A percentile compares a stretch with the other conserved stretches of the same genome.
Evolutionary conservation across 2,329 filamentous ascomycete species (phyloP).

Genomic region (Elsinoe arachidis): DNA sequence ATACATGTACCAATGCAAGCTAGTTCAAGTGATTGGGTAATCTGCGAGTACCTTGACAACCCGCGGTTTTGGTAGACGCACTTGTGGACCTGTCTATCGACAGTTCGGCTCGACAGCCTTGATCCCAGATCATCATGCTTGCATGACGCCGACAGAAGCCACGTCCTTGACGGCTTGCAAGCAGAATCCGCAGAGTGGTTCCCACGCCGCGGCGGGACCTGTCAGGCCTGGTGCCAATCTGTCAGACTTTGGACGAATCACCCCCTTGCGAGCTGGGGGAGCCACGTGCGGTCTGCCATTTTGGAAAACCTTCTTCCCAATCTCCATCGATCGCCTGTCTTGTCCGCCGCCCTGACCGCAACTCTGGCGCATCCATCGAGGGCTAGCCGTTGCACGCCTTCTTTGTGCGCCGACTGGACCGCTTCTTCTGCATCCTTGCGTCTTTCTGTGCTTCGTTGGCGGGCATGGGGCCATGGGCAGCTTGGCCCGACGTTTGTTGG

Average conservation of each 20-base stretch:
- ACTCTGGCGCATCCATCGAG: background rate
- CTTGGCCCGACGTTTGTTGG: background rate
- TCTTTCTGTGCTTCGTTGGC: background rate
- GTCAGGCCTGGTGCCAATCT: conserved; percentile 7
- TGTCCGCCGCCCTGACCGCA: conserved; percentile 5
- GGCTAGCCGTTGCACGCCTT: background rate
- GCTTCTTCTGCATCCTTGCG: background rate
- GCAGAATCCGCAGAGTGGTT: background rate
- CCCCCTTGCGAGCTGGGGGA: conserved; percentile 6
- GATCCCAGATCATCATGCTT: conserved; percentile 3
- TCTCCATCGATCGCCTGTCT: conserved; percentile 6
- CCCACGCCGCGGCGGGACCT: background rate
- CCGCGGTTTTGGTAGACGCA: conserved; percentile 1
- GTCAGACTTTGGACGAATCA: background rate
- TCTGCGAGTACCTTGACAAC: background rate
- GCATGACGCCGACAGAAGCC: conserved; percentile 9
- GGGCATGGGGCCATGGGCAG: no score
- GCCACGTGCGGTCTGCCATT: conserved; percentile 3
- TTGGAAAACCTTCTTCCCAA: background rate
- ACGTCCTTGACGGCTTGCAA: background rate
- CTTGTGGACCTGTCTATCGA: conserved; percentile 3
- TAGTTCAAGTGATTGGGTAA: background rate
- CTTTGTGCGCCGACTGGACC: background rate
- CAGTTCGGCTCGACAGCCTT: conserved; percentile 1
- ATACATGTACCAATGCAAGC: background rate